phyloP scores from a whole-genome alignment of 2,329 filamentous ascomycete species.

The Dactylellina drechsleri region DNA sequence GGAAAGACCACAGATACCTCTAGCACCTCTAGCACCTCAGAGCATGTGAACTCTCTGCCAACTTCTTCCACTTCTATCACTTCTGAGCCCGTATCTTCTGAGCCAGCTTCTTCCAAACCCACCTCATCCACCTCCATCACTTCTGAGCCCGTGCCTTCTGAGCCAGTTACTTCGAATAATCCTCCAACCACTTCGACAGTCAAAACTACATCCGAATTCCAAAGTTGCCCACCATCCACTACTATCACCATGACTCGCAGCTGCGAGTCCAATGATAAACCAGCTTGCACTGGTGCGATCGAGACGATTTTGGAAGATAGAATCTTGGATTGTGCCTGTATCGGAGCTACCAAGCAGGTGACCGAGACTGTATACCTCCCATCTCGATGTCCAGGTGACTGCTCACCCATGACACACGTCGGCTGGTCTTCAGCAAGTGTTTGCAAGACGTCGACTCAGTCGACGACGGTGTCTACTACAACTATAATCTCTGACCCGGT shows the following conservation, averaged over 20 bases:
- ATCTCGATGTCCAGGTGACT: neutral
- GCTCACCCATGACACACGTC: neutral
- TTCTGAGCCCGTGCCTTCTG: neutral
- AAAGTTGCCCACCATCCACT: neutral
- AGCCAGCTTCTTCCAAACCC: no score
- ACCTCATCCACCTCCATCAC: no score
- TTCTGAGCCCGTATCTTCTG: neutral
- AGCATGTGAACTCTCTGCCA: no score
- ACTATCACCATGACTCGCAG: constrained; percentile 1
- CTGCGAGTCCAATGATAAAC: neutral
- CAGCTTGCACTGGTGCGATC: neutral
- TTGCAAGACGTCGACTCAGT: neutral
- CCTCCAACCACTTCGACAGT: neutral
- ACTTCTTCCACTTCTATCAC: no score
- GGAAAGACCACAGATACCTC: neutral
- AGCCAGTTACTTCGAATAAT: neutral
- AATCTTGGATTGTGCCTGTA: constrained; percentile 12
- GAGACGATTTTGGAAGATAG: neutral
- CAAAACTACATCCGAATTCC: neutral
- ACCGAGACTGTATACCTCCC: neutral
- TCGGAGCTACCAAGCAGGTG: constrained; percentile 8
- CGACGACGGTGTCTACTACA: neutral
- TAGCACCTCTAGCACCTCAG: no score
- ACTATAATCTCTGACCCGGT: no score
- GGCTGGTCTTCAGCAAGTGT: neutral